phyloP scores from a whole-genome alignment of 2,329 filamentous ascomycete genomes.

The Colletotrichum tropicale region DNA sequence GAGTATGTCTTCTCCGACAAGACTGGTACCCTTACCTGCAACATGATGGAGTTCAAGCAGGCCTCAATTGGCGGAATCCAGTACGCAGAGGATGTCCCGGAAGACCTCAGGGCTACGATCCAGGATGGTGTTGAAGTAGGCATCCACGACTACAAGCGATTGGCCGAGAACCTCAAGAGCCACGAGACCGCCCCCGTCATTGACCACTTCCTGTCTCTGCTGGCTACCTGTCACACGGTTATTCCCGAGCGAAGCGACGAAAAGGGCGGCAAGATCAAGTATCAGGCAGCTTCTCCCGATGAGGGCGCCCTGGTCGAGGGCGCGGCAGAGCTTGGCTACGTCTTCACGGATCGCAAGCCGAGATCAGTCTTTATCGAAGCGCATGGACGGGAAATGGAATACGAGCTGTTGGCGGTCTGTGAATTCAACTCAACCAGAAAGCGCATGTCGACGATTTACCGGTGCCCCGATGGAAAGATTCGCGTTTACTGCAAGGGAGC shows the following conservation, averaged over 20 bases:
- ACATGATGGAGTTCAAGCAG: slow-evolving; percentile 98
- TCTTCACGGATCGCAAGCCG: slow-evolving; percentile 89
- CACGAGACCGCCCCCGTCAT: slow-evolving; percentile 58
- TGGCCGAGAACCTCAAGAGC: slow-evolving; percentile 71
- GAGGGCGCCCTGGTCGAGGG: slow-evolving; percentile 97
- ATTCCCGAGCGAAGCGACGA: slow-evolving; percentile 89
- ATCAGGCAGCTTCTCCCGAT: slow-evolving; percentile 96
- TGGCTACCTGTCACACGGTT: slow-evolving; percentile 94
- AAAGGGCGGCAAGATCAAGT: slow-evolving; percentile 84
- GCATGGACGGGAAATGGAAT: slow-evolving; percentile 75
- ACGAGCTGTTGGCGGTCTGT: slow-evolving; percentile 93
- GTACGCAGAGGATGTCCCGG: slow-evolving; percentile 89
- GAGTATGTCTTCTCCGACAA: slow-evolving; percentile 99
- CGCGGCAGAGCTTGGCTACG: slow-evolving; percentile 83
- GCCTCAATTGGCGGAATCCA: slow-evolving; percentile 92
- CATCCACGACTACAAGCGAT: slow-evolving; percentile 81
- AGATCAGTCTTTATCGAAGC: slow-evolving; percentile 84
- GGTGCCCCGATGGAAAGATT: slow-evolving; percentile 94
- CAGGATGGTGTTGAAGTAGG: slow-evolving; percentile 79
- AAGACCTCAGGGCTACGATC: slow-evolving; percentile 83
- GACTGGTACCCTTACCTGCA: slow-evolving; percentile 96
- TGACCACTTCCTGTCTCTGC: slow-evolving; percentile 84
- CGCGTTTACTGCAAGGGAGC: slow-evolving; percentile 95
- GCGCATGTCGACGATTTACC: slow-evolving; percentile 96
- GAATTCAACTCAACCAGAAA: slow-evolving; percentile 99